phyloP scores from a whole-genome alignment of 2,329 filamentous ascomycete species.

The Didymella pomorum region DNA sequence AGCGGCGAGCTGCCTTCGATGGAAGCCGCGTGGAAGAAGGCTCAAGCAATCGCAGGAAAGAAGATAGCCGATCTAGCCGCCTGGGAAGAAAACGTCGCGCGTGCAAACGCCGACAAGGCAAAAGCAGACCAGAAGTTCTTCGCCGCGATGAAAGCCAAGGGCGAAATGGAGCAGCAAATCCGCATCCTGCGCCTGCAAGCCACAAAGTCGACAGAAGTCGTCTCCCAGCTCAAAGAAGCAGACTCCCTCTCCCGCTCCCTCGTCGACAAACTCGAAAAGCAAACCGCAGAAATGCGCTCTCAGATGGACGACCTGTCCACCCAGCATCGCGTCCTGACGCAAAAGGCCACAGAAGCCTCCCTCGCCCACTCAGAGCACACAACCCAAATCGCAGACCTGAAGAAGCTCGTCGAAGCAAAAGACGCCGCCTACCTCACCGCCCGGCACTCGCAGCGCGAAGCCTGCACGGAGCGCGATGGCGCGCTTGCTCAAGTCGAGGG shows the following conservation, averaged over 20 bases:
- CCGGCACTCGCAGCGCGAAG: constrained; percentile 65
- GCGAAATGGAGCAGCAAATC: constrained; percentile 82
- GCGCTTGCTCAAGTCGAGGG: constrained; percentile 79
- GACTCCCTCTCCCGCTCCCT: constrained; percentile 79
- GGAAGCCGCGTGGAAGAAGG: constrained; percentile 89
- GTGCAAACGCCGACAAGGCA: constrained; percentile 84
- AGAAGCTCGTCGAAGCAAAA: constrained; percentile 75
- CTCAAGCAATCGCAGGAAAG: constrained; percentile 82
- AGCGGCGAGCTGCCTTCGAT: constrained; percentile 88
- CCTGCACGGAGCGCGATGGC: constrained; percentile 78
- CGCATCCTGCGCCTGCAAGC: constrained; percentile 82
- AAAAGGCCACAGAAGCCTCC: constrained; percentile 72
- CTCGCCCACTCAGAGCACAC: constrained; percentile 76
- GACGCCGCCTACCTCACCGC: constrained; percentile 74
- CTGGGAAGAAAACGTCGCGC: constrained; percentile 78
- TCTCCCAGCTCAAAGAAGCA: constrained; percentile 89
- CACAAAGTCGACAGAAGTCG: constrained; percentile 89
- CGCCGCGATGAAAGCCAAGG: constrained; percentile 91
- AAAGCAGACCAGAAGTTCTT: constrained; percentile 99
- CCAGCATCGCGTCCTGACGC: constrained; percentile 79
- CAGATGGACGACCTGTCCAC: constrained; percentile 73
- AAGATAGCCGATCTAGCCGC: constrained; percentile 80
- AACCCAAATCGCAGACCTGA: constrained; percentile 79
- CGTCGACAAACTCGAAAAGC: constrained; percentile 87
- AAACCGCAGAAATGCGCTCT: constrained; percentile 82